A percentile compares a stretch with the other conserved stretches of the same genome.
These are phyloP conservation scores for Xylaria sp. DNA, from an alignment of 2,329 filamentous ascomycete species.

Conservation along the genomic window DNA sequence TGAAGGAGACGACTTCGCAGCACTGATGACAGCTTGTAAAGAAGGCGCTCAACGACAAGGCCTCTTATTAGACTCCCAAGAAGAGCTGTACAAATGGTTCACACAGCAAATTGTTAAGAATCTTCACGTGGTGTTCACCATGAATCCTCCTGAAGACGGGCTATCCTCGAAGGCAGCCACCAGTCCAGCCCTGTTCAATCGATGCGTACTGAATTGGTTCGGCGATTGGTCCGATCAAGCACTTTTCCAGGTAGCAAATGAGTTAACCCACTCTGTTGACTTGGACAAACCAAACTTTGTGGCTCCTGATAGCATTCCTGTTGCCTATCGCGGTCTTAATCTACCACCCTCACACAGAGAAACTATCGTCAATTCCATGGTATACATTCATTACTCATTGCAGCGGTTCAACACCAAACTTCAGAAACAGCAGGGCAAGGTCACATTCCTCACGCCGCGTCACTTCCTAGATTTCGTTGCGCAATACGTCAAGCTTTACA, in stretches of 20 bases:
- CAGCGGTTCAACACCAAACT: slow-evolving; percentile 88
- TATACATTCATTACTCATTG: slow-evolving; percentile 96
- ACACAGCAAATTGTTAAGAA: slow-evolving; percentile 99
- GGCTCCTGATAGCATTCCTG: slow-evolving; percentile 88
- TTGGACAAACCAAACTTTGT: slow-evolving; percentile 85
- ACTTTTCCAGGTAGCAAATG: slow-evolving; percentile 94
- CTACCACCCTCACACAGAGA: slow-evolving; percentile 91
- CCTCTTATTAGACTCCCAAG: slow-evolving; percentile 91
- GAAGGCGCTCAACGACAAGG: slow-evolving; percentile 97
- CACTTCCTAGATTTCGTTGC: slow-evolving; percentile 98
- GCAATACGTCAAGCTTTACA: slow-evolving; percentile 96
- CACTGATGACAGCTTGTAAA: slow-evolving; percentile 99
- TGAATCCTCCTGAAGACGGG: slow-evolving; percentile 97
- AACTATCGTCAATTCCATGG: slow-evolving; percentile 96
- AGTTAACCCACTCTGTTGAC: slow-evolving; percentile 95
- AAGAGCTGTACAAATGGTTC: slow-evolving; percentile 99
- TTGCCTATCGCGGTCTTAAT: slow-evolving; percentile 84
- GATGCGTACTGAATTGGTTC: slow-evolving; percentile 99
- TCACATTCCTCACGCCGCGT: slow-evolving; percentile 91
- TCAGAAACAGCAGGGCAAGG: slow-evolving; percentile 87
- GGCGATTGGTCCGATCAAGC: slow-evolving; percentile 99
- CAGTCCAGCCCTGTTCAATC: slow-evolving; percentile 97
- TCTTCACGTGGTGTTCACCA: slow-evolving; percentile 97
- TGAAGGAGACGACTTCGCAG: slow-evolving; percentile 97
- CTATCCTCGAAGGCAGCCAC: slow-evolving; percentile 96